Base-by-base conservation (phyloP, 805 yeast species). In the Kurtzmaniella cleridarum region DNA sequence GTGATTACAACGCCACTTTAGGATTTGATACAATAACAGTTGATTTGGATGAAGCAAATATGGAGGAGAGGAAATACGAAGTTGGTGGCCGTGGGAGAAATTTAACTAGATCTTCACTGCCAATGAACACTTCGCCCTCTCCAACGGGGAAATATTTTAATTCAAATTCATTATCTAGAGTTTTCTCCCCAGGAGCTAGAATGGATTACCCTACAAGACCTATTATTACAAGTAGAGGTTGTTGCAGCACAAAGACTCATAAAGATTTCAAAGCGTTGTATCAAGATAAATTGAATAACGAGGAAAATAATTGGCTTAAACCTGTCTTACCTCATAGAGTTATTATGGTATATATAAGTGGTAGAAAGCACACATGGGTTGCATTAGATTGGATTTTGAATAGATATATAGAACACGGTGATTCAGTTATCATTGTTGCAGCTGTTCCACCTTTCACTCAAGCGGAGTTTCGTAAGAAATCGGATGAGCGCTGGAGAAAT, bases 321-420 rank as follows among this genome's bases (percentile, higher is more conserved):
- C 73, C 76, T 0, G 66, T 71, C 0, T 55, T 78, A 33, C 78
- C 79, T 0, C 64, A 66, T 29, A 65, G 89, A 49, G 71, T 73
- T 1, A 65, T 84, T 4, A 52, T 84, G 54, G 78, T 81, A 23
- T 83, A 83, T 52, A 65, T 85, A 24, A 70, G 80, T 47, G 95
- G 88, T 2, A 64, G 91, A 42, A 70, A 65, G 40, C 91, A 84
- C 61, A 81, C 93, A 0, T 85, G 95, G 95, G 87, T 83, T 9
- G 79, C 88, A 1, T 57, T 85, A 20, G 95, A 85, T 55, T 85
- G 85, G 81, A 64, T 77, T 5, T 59, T 84, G 39, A 67, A 66
- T 34, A 62, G 68, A 31, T 60, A 81, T 10, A 57, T 81, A 3
- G 78, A 75, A 47, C 65, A 79, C 48, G 86, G 88, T 7, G 95